Conservation (phyloP, 495 filamentous ascomycete species). For the Annulohypoxylon maeteangense region DNA sequence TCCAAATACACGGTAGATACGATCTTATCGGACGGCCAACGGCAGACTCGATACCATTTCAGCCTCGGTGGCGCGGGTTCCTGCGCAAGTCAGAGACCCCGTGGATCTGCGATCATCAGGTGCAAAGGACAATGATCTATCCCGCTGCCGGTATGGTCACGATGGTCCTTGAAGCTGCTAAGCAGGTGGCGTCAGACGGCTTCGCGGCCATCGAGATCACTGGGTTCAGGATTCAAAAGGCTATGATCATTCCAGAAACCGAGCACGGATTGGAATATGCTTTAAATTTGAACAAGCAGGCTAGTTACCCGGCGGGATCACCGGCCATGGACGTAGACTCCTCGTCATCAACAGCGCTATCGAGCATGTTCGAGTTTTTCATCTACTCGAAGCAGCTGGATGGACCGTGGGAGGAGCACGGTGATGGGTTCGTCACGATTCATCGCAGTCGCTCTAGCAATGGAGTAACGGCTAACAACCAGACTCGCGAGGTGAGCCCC, state of each 20-base stretch:
- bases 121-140: slow-evolving; percentile 55
- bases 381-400: slow-evolving; percentile 46
- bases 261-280: slow-evolving; percentile 39
- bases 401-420: slow-evolving; percentile 42
- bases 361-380: slow-evolving; percentile 38
- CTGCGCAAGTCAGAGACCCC: slow-evolving; percentile 52
- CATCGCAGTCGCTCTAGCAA: slow-evolving; percentile 17
- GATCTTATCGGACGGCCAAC: slow-evolving; percentile 56
- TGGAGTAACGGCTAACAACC: neutral
- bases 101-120: slow-evolving; percentile 60
- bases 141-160: slow-evolving; percentile 60
- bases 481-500: neutral
- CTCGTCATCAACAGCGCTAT: neutral
- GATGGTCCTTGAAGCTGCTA: slow-evolving; percentile 62
- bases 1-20: slow-evolving; percentile 51
- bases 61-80: slow-evolving; percentile 56
- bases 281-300: slow-evolving; percentile 30
- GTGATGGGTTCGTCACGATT: slow-evolving; percentile 42
- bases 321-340: neutral
- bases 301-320: neutral
- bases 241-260: slow-evolving; percentile 50
- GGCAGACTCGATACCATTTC: slow-evolving; percentile 44
- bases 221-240: slow-evolving; percentile 45
- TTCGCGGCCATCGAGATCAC: slow-evolving; percentile 32
- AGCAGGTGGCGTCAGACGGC: slow-evolving; percentile 49